A percentile compares a stretch with the other conserved stretches of the same genome.
Conservation (phyloP, 2,329 filamentous ascomycete genomes). For the Aspergillus tubingensis region DNA sequence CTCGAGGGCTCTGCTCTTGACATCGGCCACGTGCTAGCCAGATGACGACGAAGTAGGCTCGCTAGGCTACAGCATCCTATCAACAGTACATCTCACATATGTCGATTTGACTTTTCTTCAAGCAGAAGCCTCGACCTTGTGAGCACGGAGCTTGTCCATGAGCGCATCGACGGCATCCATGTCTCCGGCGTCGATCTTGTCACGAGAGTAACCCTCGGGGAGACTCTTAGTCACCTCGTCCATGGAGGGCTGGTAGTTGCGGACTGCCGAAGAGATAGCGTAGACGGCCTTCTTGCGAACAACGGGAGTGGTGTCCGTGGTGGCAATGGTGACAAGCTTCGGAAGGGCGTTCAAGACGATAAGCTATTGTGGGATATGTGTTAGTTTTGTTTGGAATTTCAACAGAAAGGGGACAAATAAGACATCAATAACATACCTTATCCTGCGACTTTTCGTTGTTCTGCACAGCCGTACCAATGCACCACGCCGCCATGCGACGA, state of each 20-base stretch:
- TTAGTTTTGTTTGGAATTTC: not conserved
- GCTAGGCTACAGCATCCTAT: not conserved
- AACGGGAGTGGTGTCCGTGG: conserved; percentile 59
- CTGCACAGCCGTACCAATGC: conserved; percentile 89
- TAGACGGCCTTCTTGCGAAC: conserved; percentile 86
- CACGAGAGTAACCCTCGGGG: conserved; percentile 59
- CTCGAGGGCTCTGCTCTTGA: not conserved
- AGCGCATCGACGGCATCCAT: conserved; percentile 84
- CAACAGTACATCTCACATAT: not conserved
- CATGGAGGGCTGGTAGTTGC: conserved; percentile 83
- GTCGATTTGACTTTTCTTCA: conserved; percentile 19
- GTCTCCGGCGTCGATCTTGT: conserved; percentile 74
- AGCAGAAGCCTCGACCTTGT: conserved; percentile 29
- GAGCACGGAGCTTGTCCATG: conserved; percentile 66
- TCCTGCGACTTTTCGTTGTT: conserved; percentile 90
- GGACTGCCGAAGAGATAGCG: conserved; percentile 78
- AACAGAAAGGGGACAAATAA: not conserved
- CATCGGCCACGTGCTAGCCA: not conserved
- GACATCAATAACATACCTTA: conserved; percentile 48
- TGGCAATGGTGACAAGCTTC: conserved; percentile 66
- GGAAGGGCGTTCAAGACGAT: conserved; percentile 67
- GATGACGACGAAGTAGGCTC: not conserved
- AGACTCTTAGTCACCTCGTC: conserved; percentile 68
- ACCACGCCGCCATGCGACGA: conserved; percentile 88
- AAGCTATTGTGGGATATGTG: conserved; percentile 40